phyloP scores from a whole-genome alignment of 108 stramenopile genomes.

The Skeletonema grethae region DNA sequence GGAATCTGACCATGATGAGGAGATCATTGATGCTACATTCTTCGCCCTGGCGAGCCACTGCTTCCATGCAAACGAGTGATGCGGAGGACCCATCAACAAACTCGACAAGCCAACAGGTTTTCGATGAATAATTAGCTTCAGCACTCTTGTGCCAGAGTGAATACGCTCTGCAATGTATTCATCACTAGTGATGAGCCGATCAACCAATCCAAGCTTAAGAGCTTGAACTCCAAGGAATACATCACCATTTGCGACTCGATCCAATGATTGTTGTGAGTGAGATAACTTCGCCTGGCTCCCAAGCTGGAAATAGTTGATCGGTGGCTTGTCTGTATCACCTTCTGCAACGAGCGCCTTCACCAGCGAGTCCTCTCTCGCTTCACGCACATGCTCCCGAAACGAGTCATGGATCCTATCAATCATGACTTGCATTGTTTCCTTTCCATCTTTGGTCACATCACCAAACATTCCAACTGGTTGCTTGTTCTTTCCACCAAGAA shows the following conservation, averaged over 20 bases:
- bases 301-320: slow-evolving; percentile 23
- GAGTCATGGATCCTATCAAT: slow-evolving; percentile 75
- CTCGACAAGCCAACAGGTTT: slow-evolving; percentile 22
- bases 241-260: slow-evolving; percentile 73
- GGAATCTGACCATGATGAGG: not conserved
- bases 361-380: slow-evolving; percentile 45
- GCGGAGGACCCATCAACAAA: slow-evolving; percentile 19
- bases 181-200: slow-evolving; percentile 76
- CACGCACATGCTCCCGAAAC: slow-evolving; percentile 70
- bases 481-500: slow-evolving; percentile 81
- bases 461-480: slow-evolving; percentile 78
- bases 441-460: slow-evolving; percentile 75
- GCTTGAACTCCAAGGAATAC: slow-evolving; percentile 81
- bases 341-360: slow-evolving; percentile 13
- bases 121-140: slow-evolving; percentile 61
- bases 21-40: not conserved
- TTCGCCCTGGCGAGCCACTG: not conserved
- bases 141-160: slow-evolving; percentile 54
- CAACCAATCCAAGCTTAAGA: slow-evolving; percentile 66
- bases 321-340: not conserved
- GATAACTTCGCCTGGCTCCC: not conserved
- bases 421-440: slow-evolving; percentile 65
- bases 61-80: not conserved
- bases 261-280: slow-evolving; percentile 37
- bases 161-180: slow-evolving; percentile 75